Percentiles rank a stretch among this genome's conserved stretches.
Evolutionary conservation across 805 yeast genomes (phyloP).

Genomic region (Candida koratica): DNA sequence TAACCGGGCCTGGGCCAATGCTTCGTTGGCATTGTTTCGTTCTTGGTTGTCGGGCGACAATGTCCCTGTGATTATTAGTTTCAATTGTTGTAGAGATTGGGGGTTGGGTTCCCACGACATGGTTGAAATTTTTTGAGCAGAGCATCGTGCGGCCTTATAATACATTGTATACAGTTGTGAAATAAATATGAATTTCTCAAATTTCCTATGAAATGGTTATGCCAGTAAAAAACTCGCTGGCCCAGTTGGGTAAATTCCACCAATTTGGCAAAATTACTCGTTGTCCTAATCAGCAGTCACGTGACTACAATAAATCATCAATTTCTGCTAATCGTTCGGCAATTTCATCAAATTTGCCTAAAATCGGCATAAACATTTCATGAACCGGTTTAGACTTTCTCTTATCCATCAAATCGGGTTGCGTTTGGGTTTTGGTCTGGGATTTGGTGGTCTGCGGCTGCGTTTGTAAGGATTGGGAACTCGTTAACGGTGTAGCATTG

Average conservation of each 20-base stretch:
- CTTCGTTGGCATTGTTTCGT: slow-evolving; percentile 66
- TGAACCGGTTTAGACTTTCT: slow-evolving; percentile 39
- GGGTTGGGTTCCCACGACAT: slow-evolving; percentile 70
- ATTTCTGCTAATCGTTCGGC: slow-evolving; percentile 41
- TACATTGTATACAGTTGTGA: no score
- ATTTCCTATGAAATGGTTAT: no score
- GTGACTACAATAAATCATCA: slow-evolving; percentile 19
- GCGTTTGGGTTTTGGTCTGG: slow-evolving; percentile 15
- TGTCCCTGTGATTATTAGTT: slow-evolving; percentile 64
- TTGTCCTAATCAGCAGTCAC: no score
- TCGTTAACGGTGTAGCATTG: slow-evolving; percentile 34
- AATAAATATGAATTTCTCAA: no score
- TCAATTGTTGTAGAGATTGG: slow-evolving; percentile 59
- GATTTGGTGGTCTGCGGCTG: no score
- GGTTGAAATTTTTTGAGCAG: slow-evolving; percentile 4
- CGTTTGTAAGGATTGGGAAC: slow-evolving; percentile 31
- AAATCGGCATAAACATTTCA: slow-evolving; percentile 55
- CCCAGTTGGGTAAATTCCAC: no score
- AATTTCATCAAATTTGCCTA: slow-evolving; percentile 45
- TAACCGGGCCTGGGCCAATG: slow-evolving; percentile 61
- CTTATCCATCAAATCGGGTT: slow-evolving; percentile 30
- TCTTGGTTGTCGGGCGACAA: slow-evolving; percentile 53
- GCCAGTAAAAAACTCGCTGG: no score
- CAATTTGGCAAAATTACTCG: no score
- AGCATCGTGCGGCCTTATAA: no score